A percentile compares a stretch with the other conserved stretches of the same genome.
Evolutionary conservation across 768 basidiomycete genomes (phyloP).

Genomic region (Suillus plorans): DNA sequence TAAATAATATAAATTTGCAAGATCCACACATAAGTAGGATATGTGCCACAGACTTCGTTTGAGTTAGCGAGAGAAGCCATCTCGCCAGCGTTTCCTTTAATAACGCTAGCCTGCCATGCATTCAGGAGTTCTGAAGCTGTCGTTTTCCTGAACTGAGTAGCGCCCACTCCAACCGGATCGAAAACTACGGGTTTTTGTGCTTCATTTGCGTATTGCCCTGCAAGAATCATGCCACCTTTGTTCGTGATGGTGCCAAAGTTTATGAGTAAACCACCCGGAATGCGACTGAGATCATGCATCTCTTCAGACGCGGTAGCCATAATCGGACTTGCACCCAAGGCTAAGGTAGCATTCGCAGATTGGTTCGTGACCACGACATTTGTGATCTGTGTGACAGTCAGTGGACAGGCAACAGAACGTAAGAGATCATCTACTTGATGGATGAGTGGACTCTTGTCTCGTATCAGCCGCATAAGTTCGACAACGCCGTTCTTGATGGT

Average conservation of each 20-base stretch:
- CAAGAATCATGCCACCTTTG: conserved; percentile 72
- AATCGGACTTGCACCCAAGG: conserved; percentile 86
- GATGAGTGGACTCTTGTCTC: conserved; percentile 63
- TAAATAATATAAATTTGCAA: conserved; percentile 1
- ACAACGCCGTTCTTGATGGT: conserved; percentile 44
- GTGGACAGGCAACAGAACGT: neutral
- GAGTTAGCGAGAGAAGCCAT: conserved; percentile 79
- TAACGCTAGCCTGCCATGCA: conserved; percentile 82
- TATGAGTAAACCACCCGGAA: conserved; percentile 69
- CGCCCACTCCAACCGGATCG: conserved; percentile 92
- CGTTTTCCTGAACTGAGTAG: conserved; percentile 66
- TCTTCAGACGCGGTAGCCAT: conserved; percentile 88
- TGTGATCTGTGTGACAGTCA: conserved; percentile 61
- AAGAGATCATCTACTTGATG: conserved; percentile 58
- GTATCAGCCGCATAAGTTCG: conserved; percentile 51
- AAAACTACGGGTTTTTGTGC: conserved; percentile 77
- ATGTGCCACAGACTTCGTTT: conserved; percentile 51
- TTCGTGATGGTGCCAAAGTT: conserved; percentile 85
- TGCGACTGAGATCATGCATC: conserved; percentile 72
- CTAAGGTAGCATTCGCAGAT: conserved; percentile 87
- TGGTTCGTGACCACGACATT: conserved; percentile 88
- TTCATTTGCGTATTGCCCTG: conserved; percentile 68
- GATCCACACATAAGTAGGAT: neutral
- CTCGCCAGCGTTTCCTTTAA: conserved; percentile 94
- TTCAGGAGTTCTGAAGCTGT: conserved; percentile 62